Evolutionary conservation across 306 rosid genomes (phyloP).

Genomic region (Fagus sylvatica): DNA sequence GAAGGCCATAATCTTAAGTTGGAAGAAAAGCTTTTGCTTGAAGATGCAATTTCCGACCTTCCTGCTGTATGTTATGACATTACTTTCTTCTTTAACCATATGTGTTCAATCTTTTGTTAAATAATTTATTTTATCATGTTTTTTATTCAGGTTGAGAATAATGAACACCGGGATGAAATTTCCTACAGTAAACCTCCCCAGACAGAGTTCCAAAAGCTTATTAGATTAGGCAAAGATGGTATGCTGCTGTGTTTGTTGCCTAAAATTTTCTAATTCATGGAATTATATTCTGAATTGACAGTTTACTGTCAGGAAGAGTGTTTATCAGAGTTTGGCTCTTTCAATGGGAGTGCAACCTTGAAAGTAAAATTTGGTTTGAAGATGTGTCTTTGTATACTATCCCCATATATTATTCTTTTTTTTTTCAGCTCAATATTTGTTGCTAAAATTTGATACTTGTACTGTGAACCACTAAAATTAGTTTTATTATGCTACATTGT

Average conservation of each 20-base stretch:
- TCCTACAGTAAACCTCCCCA: conserved; percentile 36
- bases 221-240: conserved; percentile 57
- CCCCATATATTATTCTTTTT: no score
- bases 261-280: background rate
- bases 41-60: conserved; percentile 81
- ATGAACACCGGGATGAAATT: conserved; percentile 53
- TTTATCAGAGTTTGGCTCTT: no score
- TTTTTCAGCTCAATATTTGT: no score
- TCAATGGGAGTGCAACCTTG: no score
- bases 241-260: background rate
- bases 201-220: conserved; percentile 63
- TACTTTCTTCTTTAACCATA: background rate
- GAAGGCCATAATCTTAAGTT: conserved; percentile 39
- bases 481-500: background rate
- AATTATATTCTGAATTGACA: background rate
- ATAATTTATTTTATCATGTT: background rate
- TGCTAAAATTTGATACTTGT: no score
- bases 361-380: no score
- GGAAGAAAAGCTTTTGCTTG: conserved; percentile 49
- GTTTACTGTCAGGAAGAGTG: background rate
- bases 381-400: no score
- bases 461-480: background rate
- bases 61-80: conserved; percentile 47
- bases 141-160: conserved; percentile 49
- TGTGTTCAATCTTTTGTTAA: background rate